Percentiles rank a stretch among this genome's conserved stretches.
phyloP scores from a whole-genome alignment of 2,329 filamentous ascomycete species.

The Pestalotiopsis sp. region DNA sequence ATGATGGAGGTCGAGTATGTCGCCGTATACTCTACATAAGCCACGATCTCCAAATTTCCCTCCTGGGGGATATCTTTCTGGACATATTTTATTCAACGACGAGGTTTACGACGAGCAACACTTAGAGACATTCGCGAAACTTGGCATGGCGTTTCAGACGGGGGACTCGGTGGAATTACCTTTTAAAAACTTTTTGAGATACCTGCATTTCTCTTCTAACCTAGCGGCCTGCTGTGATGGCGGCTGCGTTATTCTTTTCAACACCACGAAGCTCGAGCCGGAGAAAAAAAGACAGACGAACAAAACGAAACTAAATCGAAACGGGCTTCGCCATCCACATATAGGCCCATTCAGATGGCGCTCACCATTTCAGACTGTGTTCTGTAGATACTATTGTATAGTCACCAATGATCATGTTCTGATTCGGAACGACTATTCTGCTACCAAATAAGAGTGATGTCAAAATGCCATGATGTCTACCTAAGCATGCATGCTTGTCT shows the following conservation, averaged over 20 bases:
- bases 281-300: background rate
- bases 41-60: background rate
- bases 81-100: background rate
- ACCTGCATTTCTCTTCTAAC: slow-evolving; percentile 8
- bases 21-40: slow-evolving; percentile 34
- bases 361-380: background rate
- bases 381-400: slow-evolving; percentile 12
- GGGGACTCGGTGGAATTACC: background rate
- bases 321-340: background rate
- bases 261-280: background rate
- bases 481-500: background rate
- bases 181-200: slow-evolving; percentile 6
- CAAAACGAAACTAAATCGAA: background rate
- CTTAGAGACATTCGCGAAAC: background rate
- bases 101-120: background rate
- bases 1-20: slow-evolving; percentile 58
- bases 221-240: background rate
- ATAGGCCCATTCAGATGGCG: background rate
- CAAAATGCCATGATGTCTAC: background rate
- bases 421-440: background rate
- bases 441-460: background rate
- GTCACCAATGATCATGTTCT: background rate
- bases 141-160: slow-evolving; percentile 11
- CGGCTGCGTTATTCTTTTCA: background rate
- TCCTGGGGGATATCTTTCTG: background rate